phyloP scores from a whole-genome alignment of 345 rosid genomes.

The Toxicodendron radicans region DNA sequence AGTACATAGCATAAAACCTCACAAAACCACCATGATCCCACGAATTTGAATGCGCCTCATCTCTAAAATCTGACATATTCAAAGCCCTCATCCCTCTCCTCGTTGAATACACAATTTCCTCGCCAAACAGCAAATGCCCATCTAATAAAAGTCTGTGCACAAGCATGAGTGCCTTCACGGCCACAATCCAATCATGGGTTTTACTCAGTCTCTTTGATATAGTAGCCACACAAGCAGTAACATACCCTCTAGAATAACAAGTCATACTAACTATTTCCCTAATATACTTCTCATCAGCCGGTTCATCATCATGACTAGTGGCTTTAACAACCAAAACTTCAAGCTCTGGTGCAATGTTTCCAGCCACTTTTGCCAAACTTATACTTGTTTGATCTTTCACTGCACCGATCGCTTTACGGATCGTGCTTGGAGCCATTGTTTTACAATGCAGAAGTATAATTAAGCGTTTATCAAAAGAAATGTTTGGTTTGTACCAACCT shows the following conservation, averaged over 20 bases:
- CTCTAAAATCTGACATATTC: constrained; percentile 82
- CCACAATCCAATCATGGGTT: constrained; percentile 95
- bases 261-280: constrained; percentile 64
- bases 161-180: constrained; percentile 69
- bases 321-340: constrained; percentile 93
- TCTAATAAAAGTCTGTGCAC: constrained; percentile 71
- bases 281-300: constrained; percentile 76
- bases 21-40: constrained; percentile 94
- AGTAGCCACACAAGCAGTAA: constrained; percentile 67
- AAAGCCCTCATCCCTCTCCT: constrained; percentile 73
- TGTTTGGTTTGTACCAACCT: background rate
- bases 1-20: constrained; percentile 67
- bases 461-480: background rate
- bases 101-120: constrained; percentile 71
- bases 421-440: constrained; percentile 79
- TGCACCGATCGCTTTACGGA: constrained; percentile 91
- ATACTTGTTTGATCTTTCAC: constrained; percentile 97
- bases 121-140: constrained; percentile 65
- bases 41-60: constrained; percentile 90
- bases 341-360: constrained; percentile 94
- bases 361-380: constrained; percentile 82
- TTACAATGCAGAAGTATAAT: background rate
- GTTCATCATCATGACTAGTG: constrained; percentile 91
- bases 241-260: constrained; percentile 63
- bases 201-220: constrained; percentile 72